Percentiles rank a stretch among this genome's conserved stretches.
Conservation (phyloP, 140 eudicot species). For the Bidens hawaiensis region DNA sequence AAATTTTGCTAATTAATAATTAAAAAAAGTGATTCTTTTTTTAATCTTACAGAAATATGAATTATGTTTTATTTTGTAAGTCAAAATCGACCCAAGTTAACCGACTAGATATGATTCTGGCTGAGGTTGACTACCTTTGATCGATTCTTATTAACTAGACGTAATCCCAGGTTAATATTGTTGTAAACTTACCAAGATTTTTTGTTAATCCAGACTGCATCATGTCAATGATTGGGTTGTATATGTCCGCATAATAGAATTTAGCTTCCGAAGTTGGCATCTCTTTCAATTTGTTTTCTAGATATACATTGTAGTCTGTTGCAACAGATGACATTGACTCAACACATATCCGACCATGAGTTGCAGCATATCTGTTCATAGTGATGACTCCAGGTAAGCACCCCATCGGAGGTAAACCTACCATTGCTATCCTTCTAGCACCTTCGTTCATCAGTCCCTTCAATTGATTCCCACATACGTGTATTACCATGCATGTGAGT, state of each 20-base stretch:
- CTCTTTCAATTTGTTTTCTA: conserved; percentile 21
- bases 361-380: conserved; percentile 4
- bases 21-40: too few species aligned
- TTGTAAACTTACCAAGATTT: conserved; percentile 37
- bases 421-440: conserved; percentile 45
- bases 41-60: too few species aligned
- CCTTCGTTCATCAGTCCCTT: conserved; percentile 52
- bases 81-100: too few species aligned
- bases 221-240: conserved; percentile 37
- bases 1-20: too few species aligned
- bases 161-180: too few species aligned
- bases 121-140: too few species aligned
- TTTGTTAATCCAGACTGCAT: conserved; percentile 18
- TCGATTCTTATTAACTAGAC: too few species aligned
- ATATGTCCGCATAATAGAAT: conserved; percentile 43
- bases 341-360: conserved; percentile 29
- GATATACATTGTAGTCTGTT: conserved; percentile 27
- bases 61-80: too few species aligned
- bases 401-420: conserved; percentile 68
- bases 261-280: conserved; percentile 16
- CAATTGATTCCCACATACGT: too few species aligned
- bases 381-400: conserved; percentile 57
- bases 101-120: too few species aligned
- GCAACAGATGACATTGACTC: conserved; percentile 30
- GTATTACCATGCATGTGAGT: too few species aligned